Evolutionary conservation across 495 filamentous ascomycete species (phyloP), one percentile per base, ranked within the genome.

Genomic region (Echria macrotheca): DNA sequence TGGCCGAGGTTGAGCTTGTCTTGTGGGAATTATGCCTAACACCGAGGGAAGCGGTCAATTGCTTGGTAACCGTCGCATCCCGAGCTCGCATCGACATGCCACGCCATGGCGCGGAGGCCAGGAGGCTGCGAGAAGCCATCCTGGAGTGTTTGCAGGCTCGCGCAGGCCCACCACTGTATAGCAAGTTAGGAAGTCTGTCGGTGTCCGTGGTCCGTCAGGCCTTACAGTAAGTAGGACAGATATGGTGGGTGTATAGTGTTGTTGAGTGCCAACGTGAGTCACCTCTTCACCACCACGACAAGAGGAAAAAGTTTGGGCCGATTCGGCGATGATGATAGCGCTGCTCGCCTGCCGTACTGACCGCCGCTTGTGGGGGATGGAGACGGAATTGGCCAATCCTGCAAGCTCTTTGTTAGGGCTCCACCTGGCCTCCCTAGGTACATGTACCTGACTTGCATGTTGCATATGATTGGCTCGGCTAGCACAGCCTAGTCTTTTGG

Each of bases 1-100:
- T 78, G 38, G 93, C 91, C 28, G 87, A 89, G 57, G 91, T 97
- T 36, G 91, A 95, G 50, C 82, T 87, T 62, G 60, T 73, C 48
- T 42, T 49, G 24, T 32, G 53, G 25, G 64, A 65, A 56, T 46
- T 57, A 53, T 61, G 48, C 4, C 65, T 59, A 28, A 48, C 45
- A 37, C 38, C 44, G 26, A 59, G 44, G 11, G 44, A 49, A 1
- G 60, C 44, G 18, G 60, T 45, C 33, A 59, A 39, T 37, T 50
- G 45, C 28, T 46, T 38, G 31, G 49, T 18, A 23, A 54, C 42
- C 23, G 58, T 40, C 32, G 49, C 47, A 52, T 56, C 56, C 25
- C 52, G 53, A 49, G 63, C 49, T 49, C 52, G 47, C 10, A 55
- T 52, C 44, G 60, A 50, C 44, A 64, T 47, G 55, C 61, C 58